A percentile compares a stretch with the other conserved stretches of the same genome.
Evolutionary conservation across 257 asterid species (phyloP).

Genomic region (Hygrophila difformis): DNA sequence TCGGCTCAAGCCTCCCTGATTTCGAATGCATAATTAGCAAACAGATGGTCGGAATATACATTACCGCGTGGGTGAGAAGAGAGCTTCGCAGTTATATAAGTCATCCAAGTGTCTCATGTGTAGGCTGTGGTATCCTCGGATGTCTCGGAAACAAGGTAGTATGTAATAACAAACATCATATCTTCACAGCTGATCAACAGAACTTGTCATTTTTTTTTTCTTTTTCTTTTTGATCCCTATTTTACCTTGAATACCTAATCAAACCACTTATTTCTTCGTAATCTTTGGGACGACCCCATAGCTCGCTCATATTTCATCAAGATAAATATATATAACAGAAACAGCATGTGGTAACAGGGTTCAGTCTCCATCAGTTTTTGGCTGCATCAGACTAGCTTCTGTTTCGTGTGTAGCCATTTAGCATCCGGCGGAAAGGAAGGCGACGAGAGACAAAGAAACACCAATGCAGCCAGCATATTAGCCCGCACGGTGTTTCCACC

Average conservation of each 20-base stretch:
- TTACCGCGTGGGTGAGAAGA: slow-evolving; percentile 43
- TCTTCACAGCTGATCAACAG: no score
- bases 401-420: slow-evolving; percentile 55
- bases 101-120: slow-evolving; percentile 34
- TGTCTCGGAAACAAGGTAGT: slow-evolving; percentile 54
- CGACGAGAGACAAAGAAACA: slow-evolving; percentile 45
- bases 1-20: slow-evolving; percentile 20
- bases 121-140: slow-evolving; percentile 55
- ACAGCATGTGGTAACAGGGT: slow-evolving; percentile 34
- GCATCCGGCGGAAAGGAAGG: slow-evolving; percentile 53
- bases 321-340: no score
- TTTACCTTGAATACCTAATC: no score
- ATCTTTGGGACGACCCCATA: no score
- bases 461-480: slow-evolving; percentile 39
- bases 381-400: slow-evolving; percentile 48
- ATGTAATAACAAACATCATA: neutral
- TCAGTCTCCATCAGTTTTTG: slow-evolving; percentile 53
- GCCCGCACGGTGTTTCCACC: slow-evolving; percentile 37
- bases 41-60: slow-evolving; percentile 54
- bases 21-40: slow-evolving; percentile 46
- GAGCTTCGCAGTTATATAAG: slow-evolving; percentile 31
- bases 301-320: no score
- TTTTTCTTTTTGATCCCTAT: no score
- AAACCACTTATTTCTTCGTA: no score
- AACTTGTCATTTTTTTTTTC: no score